A percentile compares a stretch with the other conserved stretches of the same genome.
phyloP scores from a whole-genome alignment of 306 rosid genomes.

The Fragaria vesca region DNA sequence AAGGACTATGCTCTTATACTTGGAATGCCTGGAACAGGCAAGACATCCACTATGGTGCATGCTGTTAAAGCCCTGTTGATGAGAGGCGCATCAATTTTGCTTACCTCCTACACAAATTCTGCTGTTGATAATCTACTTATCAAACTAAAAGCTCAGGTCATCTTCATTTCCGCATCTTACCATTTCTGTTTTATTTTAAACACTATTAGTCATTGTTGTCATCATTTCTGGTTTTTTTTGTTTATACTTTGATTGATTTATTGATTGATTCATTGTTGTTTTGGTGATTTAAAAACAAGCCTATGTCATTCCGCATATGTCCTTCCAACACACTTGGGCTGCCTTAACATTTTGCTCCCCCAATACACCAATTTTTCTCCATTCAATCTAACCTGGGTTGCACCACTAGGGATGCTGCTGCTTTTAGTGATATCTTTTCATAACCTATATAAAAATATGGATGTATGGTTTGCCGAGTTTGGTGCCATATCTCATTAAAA shows the following conservation, averaged over 20 bases:
- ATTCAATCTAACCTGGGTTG: background rate
- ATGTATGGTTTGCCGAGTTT: background rate
- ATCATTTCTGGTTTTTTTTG: background rate
- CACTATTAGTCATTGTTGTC: background rate
- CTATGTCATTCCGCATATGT: background rate
- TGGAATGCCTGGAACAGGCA: constrained; percentile 99
- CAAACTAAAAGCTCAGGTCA: constrained; percentile 85
- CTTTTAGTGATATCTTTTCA: background rate
- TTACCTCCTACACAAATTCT: constrained; percentile 89
- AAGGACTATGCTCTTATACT: constrained; percentile 90
- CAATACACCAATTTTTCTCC: background rate
- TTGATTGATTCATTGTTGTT: background rate
- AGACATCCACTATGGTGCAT: constrained; percentile 96
- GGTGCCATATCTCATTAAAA: constrained; percentile 11
- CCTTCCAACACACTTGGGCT: background rate
- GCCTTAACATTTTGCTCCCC: background rate
- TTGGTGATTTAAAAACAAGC: background rate
- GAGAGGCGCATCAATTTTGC: constrained; percentile 88
- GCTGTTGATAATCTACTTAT: constrained; percentile 95
- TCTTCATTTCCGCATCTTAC: constrained; percentile 11
- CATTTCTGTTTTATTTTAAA: background rate
- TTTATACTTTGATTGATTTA: background rate
- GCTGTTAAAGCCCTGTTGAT: constrained; percentile 92
- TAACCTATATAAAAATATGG: background rate
- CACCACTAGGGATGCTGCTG: background rate